Base-by-base conservation (phyloP, 148 eudicot species). In the Mesembryanthemum crystallinum region DNA sequence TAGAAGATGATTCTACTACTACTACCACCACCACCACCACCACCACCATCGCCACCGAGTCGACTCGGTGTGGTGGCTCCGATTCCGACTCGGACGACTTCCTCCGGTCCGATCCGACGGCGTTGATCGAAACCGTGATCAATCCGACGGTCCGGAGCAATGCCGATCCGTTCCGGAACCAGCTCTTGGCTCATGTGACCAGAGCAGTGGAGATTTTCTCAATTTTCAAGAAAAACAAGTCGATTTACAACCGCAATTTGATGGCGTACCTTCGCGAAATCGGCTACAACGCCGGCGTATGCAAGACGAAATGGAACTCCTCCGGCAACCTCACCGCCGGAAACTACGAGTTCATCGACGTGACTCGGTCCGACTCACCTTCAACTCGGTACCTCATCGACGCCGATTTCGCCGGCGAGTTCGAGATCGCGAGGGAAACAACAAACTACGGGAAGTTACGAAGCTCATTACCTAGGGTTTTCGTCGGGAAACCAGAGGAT, bases 291-390 rank as follows among this genome's bases (percentile, higher is more conserved):
- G 97, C 93, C 29, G 96, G 85, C 11, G 77, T 92, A 11, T 94
- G 97, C 75, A 94, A 89, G 61, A 86, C 93, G 0, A 88, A 73
- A 27, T 94, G 98, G 96, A 71, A 85, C 45, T 76, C 85, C 1
- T 77, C 84, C 25, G 81, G 82, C 67, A 92, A 93, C 8, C 80
- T 92, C 35, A 69, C 82, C 15, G 91, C 83, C 54, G 93, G 96
- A 1, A 81, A 57, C 70, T 84, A 94, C 86, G 98, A 92, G 73
- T 92, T 86, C 79, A 81, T 92, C 79, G 98, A 94, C 74, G 93
- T 94, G 0, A 37, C 87, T 51, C 84, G 24, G 25, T 72, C 39
- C 24, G 76, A 25, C 30, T 69, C 28, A 2, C 33, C 47, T 47
- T 45, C 27, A 21, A 30, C 59, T 18, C 59, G 97, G 2, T 92